Evolutionary conservation across 305 asterid species (phyloP).

Genomic region (Fraxinus nigra): DNA sequence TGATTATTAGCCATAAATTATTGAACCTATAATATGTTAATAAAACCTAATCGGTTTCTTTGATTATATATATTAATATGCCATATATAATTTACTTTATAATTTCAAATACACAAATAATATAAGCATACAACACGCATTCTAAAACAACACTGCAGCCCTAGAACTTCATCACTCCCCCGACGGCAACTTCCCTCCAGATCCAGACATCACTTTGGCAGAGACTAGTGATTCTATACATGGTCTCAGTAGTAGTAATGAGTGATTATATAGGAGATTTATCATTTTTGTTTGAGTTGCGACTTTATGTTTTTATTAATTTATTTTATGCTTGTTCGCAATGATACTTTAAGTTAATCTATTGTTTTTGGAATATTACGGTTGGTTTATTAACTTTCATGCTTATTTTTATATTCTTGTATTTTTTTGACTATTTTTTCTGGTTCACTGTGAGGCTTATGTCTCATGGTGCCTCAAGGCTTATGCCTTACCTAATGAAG

Average conservation of each 20-base stretch:
- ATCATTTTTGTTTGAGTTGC: not conserved
- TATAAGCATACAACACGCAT: not conserved
- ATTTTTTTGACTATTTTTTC: not conserved
- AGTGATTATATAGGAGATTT: not conserved
- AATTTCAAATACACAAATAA: not conserved
- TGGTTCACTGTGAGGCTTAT: not conserved
- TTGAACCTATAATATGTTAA: not conserved
- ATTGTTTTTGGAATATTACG: not conserved
- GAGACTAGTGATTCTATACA: not conserved
- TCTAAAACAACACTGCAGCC: not conserved
- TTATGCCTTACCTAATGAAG: not conserved
- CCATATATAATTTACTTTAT: not conserved
- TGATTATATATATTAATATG: not conserved
- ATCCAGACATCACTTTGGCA: not conserved
- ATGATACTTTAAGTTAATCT: not conserved
- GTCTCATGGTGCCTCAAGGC: not conserved
- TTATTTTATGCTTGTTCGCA: not conserved
- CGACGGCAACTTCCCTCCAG: not conserved
- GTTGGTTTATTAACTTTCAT: not conserved
- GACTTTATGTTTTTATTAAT: not conserved
- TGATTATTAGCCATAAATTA: not conserved
- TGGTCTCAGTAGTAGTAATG: not conserved
- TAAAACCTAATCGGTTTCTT: not conserved
- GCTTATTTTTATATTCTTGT: not conserved
- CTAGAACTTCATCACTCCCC: not conserved